These are phyloP conservation scores for Coemansia guatemalensis DNA, from an alignment of 192 early-diverging fungal species.

Conservation along the genomic window DNA sequence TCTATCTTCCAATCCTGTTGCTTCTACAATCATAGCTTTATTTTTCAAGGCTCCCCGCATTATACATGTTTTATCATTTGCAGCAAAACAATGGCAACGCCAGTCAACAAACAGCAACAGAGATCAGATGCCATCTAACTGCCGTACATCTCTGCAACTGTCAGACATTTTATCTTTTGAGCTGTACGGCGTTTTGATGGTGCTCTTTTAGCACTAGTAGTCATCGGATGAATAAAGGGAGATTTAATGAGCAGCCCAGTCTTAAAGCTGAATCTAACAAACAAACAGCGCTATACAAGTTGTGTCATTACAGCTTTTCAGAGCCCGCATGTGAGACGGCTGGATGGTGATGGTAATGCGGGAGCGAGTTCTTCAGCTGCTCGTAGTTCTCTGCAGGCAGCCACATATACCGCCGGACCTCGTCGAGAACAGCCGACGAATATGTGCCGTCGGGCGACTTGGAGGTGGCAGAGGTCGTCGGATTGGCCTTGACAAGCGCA, in stretches of 20 bases:
- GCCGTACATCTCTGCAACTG: too few species aligned
- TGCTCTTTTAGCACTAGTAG: background rate
- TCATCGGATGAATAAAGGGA: too few species aligned
- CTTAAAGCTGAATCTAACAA: background rate
- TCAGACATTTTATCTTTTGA: background rate
- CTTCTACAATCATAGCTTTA: background rate
- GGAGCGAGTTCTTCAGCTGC: constrained; percentile 17
- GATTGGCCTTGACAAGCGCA: constrained; percentile 25
- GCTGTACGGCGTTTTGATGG: background rate
- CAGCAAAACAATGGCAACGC: background rate
- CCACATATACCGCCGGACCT: constrained; percentile 22
- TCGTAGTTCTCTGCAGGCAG: constrained; percentile 23
- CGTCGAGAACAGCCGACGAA: constrained; percentile 5
- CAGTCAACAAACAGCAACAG: background rate
- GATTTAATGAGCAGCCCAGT: background rate
- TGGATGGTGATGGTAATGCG: constrained; percentile 23
- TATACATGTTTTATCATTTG: background rate
- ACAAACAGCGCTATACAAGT: background rate
- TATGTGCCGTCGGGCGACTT: constrained; percentile 13
- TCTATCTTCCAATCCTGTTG: background rate
- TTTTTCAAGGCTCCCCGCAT: background rate
- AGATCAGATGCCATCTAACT: too few species aligned
- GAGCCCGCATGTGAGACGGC: constrained; percentile 1
- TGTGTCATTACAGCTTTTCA: background rate
- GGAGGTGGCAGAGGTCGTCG: background rate